Conservation (phyloP, 176 grass and related monocot genomes). For the Phoenix dactylifera region DNA sequence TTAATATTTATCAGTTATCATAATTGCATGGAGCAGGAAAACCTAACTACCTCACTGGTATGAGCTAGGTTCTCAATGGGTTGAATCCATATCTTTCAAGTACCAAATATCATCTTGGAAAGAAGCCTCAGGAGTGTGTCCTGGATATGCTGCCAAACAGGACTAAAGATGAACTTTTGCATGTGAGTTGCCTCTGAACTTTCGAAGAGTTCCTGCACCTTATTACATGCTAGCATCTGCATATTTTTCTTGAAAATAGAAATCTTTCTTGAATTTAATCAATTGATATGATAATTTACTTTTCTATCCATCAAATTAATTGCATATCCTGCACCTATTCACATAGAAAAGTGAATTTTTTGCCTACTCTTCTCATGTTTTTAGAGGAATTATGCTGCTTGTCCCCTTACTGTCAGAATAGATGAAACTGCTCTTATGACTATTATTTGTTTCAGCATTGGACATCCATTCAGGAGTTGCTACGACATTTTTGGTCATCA, state of each 20-base stretch:
- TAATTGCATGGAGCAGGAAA: conserved; percentile 80
- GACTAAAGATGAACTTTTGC: conserved; percentile 84
- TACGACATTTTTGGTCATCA: conserved; percentile 92
- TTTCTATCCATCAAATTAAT: no score
- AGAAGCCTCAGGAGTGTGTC: conserved; percentile 87
- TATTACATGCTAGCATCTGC: no score
- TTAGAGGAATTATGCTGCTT: no score
- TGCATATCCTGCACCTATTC: no score
- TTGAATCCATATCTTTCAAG: conserved; percentile 85
- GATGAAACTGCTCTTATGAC: no score
- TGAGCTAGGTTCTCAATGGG: conserved; percentile 94
- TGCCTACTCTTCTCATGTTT: no score
- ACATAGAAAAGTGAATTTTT: no score
- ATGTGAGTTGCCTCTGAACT: conserved; percentile 43
- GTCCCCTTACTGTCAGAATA: no score
- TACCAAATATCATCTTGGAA: conserved; percentile 70
- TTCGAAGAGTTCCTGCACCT: no score
- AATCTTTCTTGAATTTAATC: no score
- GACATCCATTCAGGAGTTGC: conserved; percentile 81
- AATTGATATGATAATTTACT: no score
- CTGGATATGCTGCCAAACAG: conserved; percentile 61
- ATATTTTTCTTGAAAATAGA: no score
- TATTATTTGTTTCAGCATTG: conserved; percentile 64
- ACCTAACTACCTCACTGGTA: conserved; percentile 95
- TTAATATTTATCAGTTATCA: conserved; percentile 18